phyloP scores from a whole-genome alignment of 805 yeast species.

The Metschnikowia chrysomelidarum region DNA sequence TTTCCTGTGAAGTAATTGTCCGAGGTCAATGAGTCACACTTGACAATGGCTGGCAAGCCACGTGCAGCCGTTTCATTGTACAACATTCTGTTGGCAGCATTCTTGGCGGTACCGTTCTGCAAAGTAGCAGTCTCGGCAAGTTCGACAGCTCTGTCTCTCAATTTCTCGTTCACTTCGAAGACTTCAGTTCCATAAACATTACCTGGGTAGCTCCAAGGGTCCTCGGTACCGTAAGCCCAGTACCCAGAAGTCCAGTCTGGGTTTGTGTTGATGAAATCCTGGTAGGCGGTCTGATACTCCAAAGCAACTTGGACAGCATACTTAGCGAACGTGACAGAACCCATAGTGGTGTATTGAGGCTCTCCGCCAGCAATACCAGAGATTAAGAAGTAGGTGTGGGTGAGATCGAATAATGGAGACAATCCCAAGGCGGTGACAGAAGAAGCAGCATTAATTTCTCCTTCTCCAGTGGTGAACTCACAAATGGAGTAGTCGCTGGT shows the following conservation, averaged over 20 bases:
- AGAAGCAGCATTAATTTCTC: constrained; percentile 65
- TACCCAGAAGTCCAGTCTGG: constrained; percentile 60
- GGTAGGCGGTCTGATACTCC: constrained; percentile 56
- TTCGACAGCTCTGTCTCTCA: constrained; percentile 56
- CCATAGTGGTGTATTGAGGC: constrained; percentile 54
- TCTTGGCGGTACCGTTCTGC: constrained; percentile 45
- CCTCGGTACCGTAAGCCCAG: constrained; percentile 52
- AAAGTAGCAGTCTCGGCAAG: constrained; percentile 47
- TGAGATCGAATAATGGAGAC: constrained; percentile 54
- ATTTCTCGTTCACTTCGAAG: constrained; percentile 56
- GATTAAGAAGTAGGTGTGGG: constrained; percentile 58
- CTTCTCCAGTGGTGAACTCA: constrained; percentile 67
- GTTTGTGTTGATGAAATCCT: constrained; percentile 26
- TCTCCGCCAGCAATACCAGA: constrained; percentile 70
- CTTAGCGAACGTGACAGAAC: constrained; percentile 58
- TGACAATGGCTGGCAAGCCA: constrained; percentile 44
- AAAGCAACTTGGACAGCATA: constrained; percentile 61
- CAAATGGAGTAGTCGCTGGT: constrained; percentile 51
- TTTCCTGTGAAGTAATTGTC: constrained; percentile 61
- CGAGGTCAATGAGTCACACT: constrained; percentile 60
- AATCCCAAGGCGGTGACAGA: constrained; percentile 53
- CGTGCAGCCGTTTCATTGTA: constrained; percentile 53
- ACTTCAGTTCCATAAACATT: constrained; percentile 63
- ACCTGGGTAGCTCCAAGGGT: constrained; percentile 50
- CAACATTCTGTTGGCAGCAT: constrained; percentile 44